Percentiles rank a stretch among this genome's conserved stretches.
Conservation (phyloP, 1,284 basidiomycete species). For the Tranzscheliella williamsii region DNA sequence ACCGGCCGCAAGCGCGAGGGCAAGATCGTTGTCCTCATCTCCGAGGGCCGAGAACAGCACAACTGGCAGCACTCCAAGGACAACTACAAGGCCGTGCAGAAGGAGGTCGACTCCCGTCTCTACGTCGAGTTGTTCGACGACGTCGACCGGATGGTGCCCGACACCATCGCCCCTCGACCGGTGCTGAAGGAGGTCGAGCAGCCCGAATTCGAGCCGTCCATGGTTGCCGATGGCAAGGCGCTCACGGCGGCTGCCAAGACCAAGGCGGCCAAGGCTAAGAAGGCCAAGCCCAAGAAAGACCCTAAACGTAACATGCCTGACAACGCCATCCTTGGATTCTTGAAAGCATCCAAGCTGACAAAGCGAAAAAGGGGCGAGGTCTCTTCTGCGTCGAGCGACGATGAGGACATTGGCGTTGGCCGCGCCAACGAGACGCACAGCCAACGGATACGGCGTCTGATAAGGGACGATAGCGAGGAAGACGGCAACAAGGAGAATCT, state of each 20-base stretch:
- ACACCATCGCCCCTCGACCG: slow-evolving; percentile 74
- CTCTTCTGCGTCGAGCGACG: slow-evolving; percentile 2
- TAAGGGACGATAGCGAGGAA: slow-evolving; percentile 3
- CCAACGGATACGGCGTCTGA: slow-evolving; percentile 10
- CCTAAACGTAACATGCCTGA: slow-evolving; percentile 49
- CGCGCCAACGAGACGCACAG: slow-evolving; percentile 22
- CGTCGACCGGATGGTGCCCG: slow-evolving; percentile 82
- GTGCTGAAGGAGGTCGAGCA: slow-evolving; percentile 74
- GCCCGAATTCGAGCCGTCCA: slow-evolving; percentile 57
- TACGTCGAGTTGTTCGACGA: slow-evolving; percentile 89
- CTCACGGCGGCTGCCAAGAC: slow-evolving; percentile 6
- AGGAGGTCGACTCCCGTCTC: slow-evolving; percentile 80
- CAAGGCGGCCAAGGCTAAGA: slow-evolving; percentile 23
- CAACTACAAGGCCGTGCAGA: slow-evolving; percentile 85
- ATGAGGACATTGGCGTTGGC: slow-evolving; percentile 5
- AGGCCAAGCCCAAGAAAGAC: slow-evolving; percentile 44
- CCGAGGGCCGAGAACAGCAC: slow-evolving; percentile 84
- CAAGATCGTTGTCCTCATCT: slow-evolving; percentile 86
- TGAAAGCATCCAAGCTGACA: slow-evolving; percentile 47
- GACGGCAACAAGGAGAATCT: slow-evolving; percentile 10
- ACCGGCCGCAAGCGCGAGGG: slow-evolving; percentile 93
- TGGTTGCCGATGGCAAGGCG: slow-evolving; percentile 24
- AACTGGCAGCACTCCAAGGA: slow-evolving; percentile 90
- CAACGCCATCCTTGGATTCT: slow-evolving; percentile 38
- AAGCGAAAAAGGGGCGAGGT: slow-evolving; percentile 5